Base-by-base conservation (phyloP, 768 basidiomycete species). In the Tricholoma furcatifolium region DNA sequence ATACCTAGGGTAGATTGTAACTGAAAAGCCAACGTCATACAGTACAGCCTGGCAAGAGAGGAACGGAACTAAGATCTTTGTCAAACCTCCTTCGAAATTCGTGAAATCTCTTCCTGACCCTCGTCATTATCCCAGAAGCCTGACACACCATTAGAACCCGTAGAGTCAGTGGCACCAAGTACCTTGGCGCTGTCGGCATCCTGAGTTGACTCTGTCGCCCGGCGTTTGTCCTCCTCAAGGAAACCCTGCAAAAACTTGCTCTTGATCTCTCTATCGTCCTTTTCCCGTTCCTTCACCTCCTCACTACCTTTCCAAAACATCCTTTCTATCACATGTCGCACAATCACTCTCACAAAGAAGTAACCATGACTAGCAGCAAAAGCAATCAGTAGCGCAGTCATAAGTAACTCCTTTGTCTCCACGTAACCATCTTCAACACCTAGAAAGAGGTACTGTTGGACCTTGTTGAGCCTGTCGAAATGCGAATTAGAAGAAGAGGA, bases 341-440 rank as follows among this genome's bases (percentile, higher is more conserved):
- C 81, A 12, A 77, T 53, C 4, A 72, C 73, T 11, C 85, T 79
- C 41, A 91, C 62, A 34, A 93, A 56, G 52, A 93, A 73, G 70
- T 86, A 96, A n/a, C 79, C 87, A 66, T 98, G 96, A 41, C 86
- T 89, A n/a, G 93, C 85, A 4, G 82, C 78, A 36, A 98, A 78
- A 1, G 93, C 89, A 38, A 96, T 73, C 17, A 92, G 68, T 8
- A 85, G 67, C 2, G 90, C 85, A 30, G 83, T 83, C 52, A 85
- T 55, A 7, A 92, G 69, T 8, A 87, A 61, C 41, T 80, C 75
- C 55, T 72, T 71, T 32, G 74, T 80, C 10, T 75, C 80, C 15
- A 67, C 69, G 6, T 57, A 51, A 42, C 65, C 43, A 36, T 43
- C 51, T 6, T 46, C 53, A 34, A 39, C 46, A 38, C 48, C 44